These are phyloP conservation scores for Sanghuangporus weigelae DNA, from an alignment of 1,284 basidiomycete genomes.

Conservation along the genomic window DNA sequence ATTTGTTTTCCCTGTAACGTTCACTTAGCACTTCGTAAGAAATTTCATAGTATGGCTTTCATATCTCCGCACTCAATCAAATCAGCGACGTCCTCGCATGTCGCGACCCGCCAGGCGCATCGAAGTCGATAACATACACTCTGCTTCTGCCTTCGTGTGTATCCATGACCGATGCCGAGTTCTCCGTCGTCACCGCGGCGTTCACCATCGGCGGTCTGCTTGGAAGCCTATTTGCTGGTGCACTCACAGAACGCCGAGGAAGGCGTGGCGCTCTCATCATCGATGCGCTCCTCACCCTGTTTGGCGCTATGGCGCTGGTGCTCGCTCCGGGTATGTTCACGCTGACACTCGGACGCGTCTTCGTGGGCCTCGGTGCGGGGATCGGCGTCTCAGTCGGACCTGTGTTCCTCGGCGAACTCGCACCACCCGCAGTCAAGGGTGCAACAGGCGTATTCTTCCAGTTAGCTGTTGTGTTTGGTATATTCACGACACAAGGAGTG, in stretches of 20 bases:
- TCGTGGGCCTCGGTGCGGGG: conserved; percentile 79
- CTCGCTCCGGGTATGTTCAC: conserved; percentile 52
- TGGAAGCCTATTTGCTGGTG: conserved; percentile 69
- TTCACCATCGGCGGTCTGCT: conserved; percentile 87
- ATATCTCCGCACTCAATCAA: conserved; percentile 85
- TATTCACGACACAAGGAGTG: conserved; percentile 71
- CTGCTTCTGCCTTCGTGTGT: conserved; percentile 60
- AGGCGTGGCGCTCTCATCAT: conserved; percentile 57
- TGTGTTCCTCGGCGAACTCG: conserved; percentile 79
- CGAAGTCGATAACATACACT: conserved; percentile 21
- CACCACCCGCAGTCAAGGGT: conserved; percentile 70
- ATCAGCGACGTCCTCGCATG: conserved; percentile 79
- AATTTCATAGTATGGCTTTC: conserved; percentile 60
- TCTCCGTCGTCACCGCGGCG: conserved; percentile 77
- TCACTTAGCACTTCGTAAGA: background rate
- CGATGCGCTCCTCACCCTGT: conserved; percentile 52
- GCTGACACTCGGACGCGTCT: conserved; percentile 64
- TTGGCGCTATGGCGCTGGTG: conserved; percentile 63
- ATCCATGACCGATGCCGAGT: conserved; percentile 68
- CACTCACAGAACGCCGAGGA: conserved; percentile 65
- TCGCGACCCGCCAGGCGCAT: conserved; percentile 23
- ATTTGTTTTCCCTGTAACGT: background rate
- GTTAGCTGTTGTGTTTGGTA: conserved; percentile 78
- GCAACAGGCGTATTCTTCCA: conserved; percentile 80
- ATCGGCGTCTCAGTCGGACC: conserved; percentile 84